A percentile compares a stretch with the other conserved stretches of the same genome.
Conservation (phyloP, 345 rosid genomes). For the Rhodamnia rubescens region DNA sequence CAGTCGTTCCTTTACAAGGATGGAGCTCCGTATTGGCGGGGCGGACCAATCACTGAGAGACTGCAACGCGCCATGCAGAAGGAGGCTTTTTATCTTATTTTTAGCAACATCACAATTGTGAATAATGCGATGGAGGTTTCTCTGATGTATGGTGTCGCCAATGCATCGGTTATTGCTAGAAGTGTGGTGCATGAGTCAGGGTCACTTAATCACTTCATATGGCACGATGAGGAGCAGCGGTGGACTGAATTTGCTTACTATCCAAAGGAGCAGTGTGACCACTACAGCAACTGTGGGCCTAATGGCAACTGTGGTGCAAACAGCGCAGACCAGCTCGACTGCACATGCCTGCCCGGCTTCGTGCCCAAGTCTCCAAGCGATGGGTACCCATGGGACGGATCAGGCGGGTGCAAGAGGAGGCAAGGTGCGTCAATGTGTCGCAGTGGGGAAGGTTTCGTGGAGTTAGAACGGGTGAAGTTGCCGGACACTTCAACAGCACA, state of each 20-base stretch:
- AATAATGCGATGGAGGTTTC: conserved; percentile 20
- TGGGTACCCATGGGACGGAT: conserved; percentile 36
- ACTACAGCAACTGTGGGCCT: conserved; percentile 36
- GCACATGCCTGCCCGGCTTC: conserved; percentile 49
- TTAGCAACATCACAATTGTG: conserved; percentile 14
- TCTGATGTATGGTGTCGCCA: not conserved
- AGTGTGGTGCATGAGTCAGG: conserved; percentile 42
- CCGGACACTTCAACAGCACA: conserved; percentile 2
- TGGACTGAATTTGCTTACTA: conserved; percentile 36
- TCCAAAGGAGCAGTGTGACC: conserved; percentile 56
- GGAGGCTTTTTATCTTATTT: conserved; percentile 7
- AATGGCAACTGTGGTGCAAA: conserved; percentile 31
- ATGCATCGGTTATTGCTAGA: conserved; percentile 24
- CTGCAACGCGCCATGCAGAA: conserved; percentile 28
- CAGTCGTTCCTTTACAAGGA: conserved; percentile 40
- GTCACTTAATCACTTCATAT: conserved; percentile 19
- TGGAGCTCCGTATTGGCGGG: conserved; percentile 25
- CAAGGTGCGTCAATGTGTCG: conserved; percentile 3
- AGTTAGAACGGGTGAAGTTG: not conserved
- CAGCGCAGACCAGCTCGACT: conserved; percentile 15
- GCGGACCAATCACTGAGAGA: conserved; percentile 50
- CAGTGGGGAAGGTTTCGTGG: conserved; percentile 41
- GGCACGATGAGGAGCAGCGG: conserved; percentile 24
- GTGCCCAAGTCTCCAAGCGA: conserved; percentile 23
- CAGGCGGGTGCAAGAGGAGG: conserved; percentile 42